These are phyloP conservation scores for Paratrypanosoma confusum DNA, from an alignment of 208 protist genomes.

Conservation along the genomic window DNA sequence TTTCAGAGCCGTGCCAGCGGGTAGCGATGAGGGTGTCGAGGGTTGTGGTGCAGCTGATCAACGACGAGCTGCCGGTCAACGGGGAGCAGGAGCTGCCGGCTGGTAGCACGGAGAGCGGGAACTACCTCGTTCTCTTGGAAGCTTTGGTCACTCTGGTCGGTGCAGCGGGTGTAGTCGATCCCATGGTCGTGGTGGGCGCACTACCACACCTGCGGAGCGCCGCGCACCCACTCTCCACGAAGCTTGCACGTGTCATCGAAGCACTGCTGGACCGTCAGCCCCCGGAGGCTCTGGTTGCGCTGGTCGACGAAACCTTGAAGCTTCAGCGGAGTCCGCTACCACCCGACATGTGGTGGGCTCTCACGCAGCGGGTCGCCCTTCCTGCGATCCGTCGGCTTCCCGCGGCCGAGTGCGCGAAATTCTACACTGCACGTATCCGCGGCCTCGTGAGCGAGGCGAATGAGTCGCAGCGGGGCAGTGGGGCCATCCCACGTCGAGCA, in stretches of 20 bases:
- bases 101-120: constrained; percentile 6
- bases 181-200: constrained; percentile 13
- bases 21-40: too few species aligned
- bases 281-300: constrained; percentile 1
- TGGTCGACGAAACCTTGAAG: constrained; percentile 11
- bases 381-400: constrained; percentile 18
- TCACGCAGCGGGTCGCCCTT: constrained; percentile 27
- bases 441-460: constrained; percentile 16
- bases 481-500: constrained; percentile 12
- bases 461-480: not conserved
- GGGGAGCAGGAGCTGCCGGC: constrained; percentile 33
- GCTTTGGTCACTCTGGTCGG: constrained; percentile 14
- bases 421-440: constrained; percentile 24
- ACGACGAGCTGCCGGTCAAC: constrained; percentile 40
- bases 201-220: constrained; percentile 31
- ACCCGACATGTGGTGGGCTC: constrained; percentile 18
- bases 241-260: constrained; percentile 5
- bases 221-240: constrained; percentile 12
- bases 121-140: constrained; percentile 15
- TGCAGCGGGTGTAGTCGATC: constrained; percentile 7
- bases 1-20: too few species aligned
- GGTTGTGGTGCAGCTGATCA: constrained; percentile 6
- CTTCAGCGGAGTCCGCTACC: constrained; percentile 17
- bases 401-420: constrained; percentile 5
- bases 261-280: constrained; percentile 9